Base-by-base conservation (phyloP, 768 basidiomycete genomes). In the Dacryopinax spathularia region DNA sequence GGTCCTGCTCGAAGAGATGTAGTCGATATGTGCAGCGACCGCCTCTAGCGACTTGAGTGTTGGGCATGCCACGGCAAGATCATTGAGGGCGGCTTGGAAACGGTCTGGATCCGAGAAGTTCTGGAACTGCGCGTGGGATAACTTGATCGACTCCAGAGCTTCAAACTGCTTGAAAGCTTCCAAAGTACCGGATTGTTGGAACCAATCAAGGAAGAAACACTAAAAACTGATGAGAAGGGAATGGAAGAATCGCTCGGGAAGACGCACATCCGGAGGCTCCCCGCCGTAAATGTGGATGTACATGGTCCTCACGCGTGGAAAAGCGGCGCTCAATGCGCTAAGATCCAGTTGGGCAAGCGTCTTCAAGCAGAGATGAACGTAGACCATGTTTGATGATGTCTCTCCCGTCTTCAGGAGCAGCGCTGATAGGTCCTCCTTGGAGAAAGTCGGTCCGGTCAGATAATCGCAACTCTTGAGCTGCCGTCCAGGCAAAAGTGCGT, bases 151-250 rank as follows among this genome's bases (percentile, higher is more conserved):
- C 13, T 6, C 6, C 25, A 56, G 48, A 15, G 48, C 48, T 29
- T 56, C 31, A 29, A 56, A 56, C 25, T 56, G 22, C 18, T 31
- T 18, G 29, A 56, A 56, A 27, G 48, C 48, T 56, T 56, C 48
- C 48, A 56, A 27, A 27, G 48, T 56, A 10, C 25, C 48, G 48
- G 22, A 15, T 29, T 31, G 13, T 29, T 56, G 48, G 25, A 56
- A 13, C 48, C 48, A 56, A 13, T 56, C 48, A 29, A 56, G 48
- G 29, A 56, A 56, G 48, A 56, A 56, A 31, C 48, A 56, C 48
- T 56, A 22, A 31, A 4, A 15, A 18, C 5, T 15, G 6, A 56
- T 56, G 9, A 56, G 36, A 29, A 27, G 4, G 3, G 5, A 31
- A 5, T 18, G 9, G 25, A 27, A 29, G 5, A 56, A 29, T 13